Percentiles rank a stretch among this genome's conserved stretches.
phyloP scores from a whole-genome alignment of 2,329 filamentous ascomycete genomes.

The Colletotrichum costaricense region DNA sequence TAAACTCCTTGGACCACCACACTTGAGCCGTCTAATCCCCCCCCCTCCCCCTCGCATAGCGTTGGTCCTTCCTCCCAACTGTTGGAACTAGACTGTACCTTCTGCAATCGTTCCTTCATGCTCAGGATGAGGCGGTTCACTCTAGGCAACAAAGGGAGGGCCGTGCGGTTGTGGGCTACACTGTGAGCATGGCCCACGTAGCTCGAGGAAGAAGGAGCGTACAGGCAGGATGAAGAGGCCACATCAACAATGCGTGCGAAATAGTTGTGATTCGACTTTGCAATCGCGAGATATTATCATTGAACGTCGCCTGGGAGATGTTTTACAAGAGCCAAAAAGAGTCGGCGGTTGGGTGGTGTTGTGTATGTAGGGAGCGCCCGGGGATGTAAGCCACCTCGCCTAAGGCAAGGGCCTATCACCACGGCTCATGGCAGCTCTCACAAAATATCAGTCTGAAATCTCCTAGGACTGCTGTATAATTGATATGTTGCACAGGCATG shows the following conservation, averaged over 20 bases:
- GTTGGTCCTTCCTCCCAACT: neutral
- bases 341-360: neutral
- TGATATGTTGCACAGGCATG: neutral
- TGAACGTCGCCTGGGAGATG: neutral
- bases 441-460: accelerated
- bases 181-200: neutral
- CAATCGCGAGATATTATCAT: no score
- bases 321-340: neutral
- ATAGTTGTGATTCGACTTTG: neutral
- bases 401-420: neutral
- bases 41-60: no score
- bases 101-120: neutral
- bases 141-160: neutral
- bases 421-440: no score
- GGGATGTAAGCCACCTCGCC: no score
- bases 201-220: neutral
- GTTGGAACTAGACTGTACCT: neutral
- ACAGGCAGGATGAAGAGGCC: neutral
- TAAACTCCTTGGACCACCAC: neutral
- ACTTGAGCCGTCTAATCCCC: neutral
- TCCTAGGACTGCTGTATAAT: accelerated
- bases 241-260: neutral
- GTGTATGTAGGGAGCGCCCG: neutral
- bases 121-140: neutral
- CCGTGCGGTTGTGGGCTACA: neutral